These are phyloP conservation scores for Lyophyllum semitale DNA, from an alignment of 768 basidiomycete genomes.

Conservation along the genomic window DNA sequence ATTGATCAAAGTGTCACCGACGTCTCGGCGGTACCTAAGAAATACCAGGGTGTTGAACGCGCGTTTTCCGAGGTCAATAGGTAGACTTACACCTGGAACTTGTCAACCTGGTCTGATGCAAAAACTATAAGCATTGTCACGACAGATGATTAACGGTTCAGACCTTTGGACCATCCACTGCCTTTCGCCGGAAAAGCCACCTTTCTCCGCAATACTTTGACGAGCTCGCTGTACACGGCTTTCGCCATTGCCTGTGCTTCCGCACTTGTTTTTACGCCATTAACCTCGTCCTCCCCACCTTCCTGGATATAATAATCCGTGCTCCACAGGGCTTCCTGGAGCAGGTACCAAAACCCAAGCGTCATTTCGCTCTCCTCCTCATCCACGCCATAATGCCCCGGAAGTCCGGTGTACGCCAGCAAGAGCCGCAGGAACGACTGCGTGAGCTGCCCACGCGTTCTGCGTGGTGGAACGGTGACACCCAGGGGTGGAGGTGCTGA, in stretches of 20 bases:
- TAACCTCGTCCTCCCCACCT: conserved; percentile 11
- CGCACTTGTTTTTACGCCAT: conserved; percentile 29
- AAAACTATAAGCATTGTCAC: neutral
- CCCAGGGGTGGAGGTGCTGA: conserved; percentile 21
- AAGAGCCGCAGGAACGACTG: conserved; percentile 75
- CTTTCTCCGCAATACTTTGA: conserved; percentile 70
- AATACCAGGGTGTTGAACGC: neutral
- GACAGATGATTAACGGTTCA: conserved; percentile 18
- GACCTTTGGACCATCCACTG: conserved; percentile 71
- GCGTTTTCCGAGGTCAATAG: neutral
- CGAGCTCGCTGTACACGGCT: conserved; percentile 78
- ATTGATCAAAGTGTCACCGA: conserved; percentile 87
- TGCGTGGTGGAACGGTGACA: conserved; percentile 9
- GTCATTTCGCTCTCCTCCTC: conserved; percentile 90
- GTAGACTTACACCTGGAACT: conserved; percentile 69
- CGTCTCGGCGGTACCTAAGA: conserved; percentile 76
- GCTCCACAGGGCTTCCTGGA: conserved; percentile 86
- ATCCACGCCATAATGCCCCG: conserved; percentile 78
- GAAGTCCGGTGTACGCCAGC: conserved; percentile 69
- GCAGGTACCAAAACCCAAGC: conserved; percentile 86
- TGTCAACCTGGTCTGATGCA: conserved; percentile 71
- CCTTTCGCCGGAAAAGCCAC: conserved; percentile 65
- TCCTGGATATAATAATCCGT: conserved; percentile 50
- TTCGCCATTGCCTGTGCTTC: conserved; percentile 52
- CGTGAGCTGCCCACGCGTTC: conserved; percentile 50